A percentile compares a stretch with the other conserved stretches of the same genome.
Conservation (phyloP, 345 rosid species). For the Eucalyptus sp. region DNA sequence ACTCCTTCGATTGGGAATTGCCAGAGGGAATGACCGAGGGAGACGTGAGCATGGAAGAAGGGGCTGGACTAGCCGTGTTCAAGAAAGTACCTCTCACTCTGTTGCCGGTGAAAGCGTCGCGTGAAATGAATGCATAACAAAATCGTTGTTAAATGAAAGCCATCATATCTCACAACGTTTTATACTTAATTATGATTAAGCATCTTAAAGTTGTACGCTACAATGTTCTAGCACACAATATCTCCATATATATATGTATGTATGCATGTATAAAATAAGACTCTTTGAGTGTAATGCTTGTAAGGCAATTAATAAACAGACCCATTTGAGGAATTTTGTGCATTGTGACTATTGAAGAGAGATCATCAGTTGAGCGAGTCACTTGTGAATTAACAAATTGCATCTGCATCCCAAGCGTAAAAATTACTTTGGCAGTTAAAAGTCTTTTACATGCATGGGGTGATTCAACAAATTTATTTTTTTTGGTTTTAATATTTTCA, state of each 20-base stretch:
- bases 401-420: neutral
- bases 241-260: too few relatives aligned
- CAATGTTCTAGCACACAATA: neutral
- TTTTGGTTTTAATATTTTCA: neutral
- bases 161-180: neutral
- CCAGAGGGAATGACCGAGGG: constrained; percentile 7
- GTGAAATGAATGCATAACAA: neutral
- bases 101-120: neutral
- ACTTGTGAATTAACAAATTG: neutral
- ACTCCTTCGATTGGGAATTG: constrained; percentile 27
- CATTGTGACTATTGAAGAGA: neutral
- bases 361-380: neutral
- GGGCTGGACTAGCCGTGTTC: constrained; percentile 7
- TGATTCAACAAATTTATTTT: neutral
- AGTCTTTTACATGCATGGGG: neutral
- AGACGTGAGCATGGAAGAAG: constrained; percentile 28
- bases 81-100: constrained; percentile 17
- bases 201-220: neutral
- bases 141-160: neutral
- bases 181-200: neutral
- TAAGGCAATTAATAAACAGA: neutral
- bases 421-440: neutral
- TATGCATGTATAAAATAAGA: neutral
- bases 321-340: neutral
- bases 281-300: neutral